Evolutionary conservation across 176 grass and related monocot genomes (phyloP).

Genomic region (Coix lacrymajobi): DNA sequence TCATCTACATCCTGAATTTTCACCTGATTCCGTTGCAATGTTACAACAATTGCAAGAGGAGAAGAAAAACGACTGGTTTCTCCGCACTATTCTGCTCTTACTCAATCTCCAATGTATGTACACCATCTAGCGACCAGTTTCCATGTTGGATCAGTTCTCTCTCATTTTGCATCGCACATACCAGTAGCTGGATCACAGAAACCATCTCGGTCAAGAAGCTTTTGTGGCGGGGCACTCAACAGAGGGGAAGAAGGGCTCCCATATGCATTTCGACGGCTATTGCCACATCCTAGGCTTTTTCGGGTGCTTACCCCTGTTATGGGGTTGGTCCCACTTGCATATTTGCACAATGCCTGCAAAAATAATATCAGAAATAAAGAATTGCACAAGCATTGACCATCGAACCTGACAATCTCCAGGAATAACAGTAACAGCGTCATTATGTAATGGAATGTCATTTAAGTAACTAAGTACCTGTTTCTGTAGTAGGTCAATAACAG

Average conservation of each 20-base stretch:
- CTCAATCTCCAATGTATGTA: constrained; percentile 30
- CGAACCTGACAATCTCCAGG: not conserved
- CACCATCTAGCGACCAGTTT: constrained; percentile 32
- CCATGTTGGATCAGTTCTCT: constrained; percentile 4
- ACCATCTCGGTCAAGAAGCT: constrained; percentile 87
- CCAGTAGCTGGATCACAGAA: constrained; percentile 75
- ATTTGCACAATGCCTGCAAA: constrained; percentile 84
- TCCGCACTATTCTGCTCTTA: constrained; percentile 29
- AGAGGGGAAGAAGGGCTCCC: constrained; percentile 95
- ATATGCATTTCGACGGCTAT: constrained; percentile 76
- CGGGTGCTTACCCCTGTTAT: constrained; percentile 77
- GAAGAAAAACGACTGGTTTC: not conserved
- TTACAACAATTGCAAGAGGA: constrained; percentile 3
- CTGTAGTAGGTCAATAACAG: constrained; percentile 78
- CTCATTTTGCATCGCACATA: constrained; percentile 74
- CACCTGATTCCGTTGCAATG: constrained; percentile 18
- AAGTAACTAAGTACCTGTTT: constrained; percentile 60
- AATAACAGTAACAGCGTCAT: not conserved
- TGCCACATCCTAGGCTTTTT: constrained; percentile 84
- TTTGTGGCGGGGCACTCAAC: constrained; percentile 74
- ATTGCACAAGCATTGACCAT: not conserved
- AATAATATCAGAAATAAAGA: not conserved
- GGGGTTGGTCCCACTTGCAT: constrained; percentile 85
- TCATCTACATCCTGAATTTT: constrained; percentile 17
- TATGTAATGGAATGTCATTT: not conserved